Conservation (phyloP, 2,329 filamentous ascomycete species). For the Penicillium sp. region DNA sequence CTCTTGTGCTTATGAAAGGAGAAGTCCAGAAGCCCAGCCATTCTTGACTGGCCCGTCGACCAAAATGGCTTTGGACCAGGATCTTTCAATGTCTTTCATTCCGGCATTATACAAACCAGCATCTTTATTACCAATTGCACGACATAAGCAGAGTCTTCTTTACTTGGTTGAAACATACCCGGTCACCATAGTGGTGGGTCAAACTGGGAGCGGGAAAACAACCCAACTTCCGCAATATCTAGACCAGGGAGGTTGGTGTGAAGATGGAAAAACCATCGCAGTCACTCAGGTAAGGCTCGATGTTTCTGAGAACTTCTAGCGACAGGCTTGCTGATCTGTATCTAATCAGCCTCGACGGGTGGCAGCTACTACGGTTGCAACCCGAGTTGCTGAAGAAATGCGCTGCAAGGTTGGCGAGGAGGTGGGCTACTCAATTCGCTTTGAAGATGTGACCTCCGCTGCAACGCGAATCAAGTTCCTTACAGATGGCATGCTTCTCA, state of each 20-base stretch:
- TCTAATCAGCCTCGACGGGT: constrained; percentile 74
- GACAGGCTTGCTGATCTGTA: constrained; percentile 1
- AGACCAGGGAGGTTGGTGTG: constrained; percentile 81
- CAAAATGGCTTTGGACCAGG: constrained; percentile 42
- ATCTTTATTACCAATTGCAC: constrained; percentile 76
- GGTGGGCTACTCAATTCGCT: constrained; percentile 83
- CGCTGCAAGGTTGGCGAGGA: constrained; percentile 81
- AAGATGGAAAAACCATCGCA: constrained; percentile 72
- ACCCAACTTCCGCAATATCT: constrained; percentile 93
- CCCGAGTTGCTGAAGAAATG: constrained; percentile 83
- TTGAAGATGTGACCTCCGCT: constrained; percentile 85
- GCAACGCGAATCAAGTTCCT: constrained; percentile 88
- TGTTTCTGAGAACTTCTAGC: not conserved
- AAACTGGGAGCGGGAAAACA: constrained; percentile 92
- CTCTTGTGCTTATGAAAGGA: not conserved
- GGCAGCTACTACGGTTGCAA: constrained; percentile 82
- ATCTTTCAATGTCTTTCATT: constrained; percentile 53
- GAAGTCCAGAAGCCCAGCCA: not conserved
- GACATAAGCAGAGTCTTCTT: constrained; percentile 69
- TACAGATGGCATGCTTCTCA: constrained; percentile 83
- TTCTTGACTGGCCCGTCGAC: not conserved
- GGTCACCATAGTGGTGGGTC: constrained; percentile 83
- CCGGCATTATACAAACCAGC: constrained; percentile 81
- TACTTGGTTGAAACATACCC: constrained; percentile 80
- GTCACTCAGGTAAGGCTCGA: constrained; percentile 70